Evolutionary conservation across 192 early-diverging fungal genomes (phyloP), one percentile per base, ranked within the genome.

Genomic region (Mortierella claussenii): DNA sequence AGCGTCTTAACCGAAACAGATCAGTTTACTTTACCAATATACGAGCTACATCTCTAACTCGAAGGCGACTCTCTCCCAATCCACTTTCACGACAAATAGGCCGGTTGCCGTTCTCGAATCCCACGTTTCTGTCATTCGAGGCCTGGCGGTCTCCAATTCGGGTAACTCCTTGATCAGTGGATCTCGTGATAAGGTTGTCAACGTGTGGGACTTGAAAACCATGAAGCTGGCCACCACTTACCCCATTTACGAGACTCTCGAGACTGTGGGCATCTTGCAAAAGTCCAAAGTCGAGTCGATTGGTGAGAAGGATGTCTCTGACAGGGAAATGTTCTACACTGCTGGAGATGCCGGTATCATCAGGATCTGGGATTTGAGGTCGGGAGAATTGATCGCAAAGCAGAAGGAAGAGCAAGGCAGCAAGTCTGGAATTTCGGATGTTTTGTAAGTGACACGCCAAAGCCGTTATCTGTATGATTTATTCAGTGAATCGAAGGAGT

Each of bases 91-190:
- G 36, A 17, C 30, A 18, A 23, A 7, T 59, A 92, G 89, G 20
- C 88, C 93, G 64, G 68, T 90, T 32, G 87, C 88, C 3, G 89
- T 93, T 32, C 69, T 98, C 12, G 87, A 93, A 32, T 88, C 87
- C 32, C 97, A 99, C 62, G 91, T 95, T 21, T 95, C 93, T 67
- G 93, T 95, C 23, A 91, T 99, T 54, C 91, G 95, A 53, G 93
- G 94, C 18, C 86, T 99, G 31, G 92, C 89, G 40, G 93, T 98
- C 53, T 87, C 92, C 0, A 73, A 81, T 36, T 85, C 90, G 44
- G 95, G 91, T 21, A 62, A 80, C 33, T 80, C 79, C 37, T 85
- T 98, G 66, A 79, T 97, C 23, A 91, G 88, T 42, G 94, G 93
- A 55, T 94, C 89, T 3, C 90, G 98, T 52, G 98, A 99, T 68